These are phyloP conservation scores for Phaeosphaeria sp. DNA, from an alignment of 2,329 filamentous ascomycete genomes.

Conservation along the genomic window DNA sequence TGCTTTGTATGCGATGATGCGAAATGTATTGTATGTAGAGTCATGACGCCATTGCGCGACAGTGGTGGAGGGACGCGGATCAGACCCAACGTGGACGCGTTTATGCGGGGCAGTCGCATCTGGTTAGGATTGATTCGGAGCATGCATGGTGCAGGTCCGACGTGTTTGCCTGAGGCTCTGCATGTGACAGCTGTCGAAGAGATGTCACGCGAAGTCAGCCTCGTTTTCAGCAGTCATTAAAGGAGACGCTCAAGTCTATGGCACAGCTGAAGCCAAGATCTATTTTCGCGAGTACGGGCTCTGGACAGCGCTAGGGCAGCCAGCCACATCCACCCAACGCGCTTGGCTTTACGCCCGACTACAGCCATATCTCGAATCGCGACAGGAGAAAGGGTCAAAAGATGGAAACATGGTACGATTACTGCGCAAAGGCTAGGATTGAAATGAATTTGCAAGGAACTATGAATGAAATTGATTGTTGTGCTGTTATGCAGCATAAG, in stretches of 20 bases:
- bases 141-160: background rate
- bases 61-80: background rate
- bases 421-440: background rate
- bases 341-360: constrained; percentile 5
- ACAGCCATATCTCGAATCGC: background rate
- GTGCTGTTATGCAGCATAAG: background rate
- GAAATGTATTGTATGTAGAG: constrained; percentile 13
- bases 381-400: background rate
- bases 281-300: constrained; percentile 8
- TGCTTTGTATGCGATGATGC: constrained; percentile 5
- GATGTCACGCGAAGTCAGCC: background rate
- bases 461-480: background rate
- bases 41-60: constrained; percentile 35
- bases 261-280: constrained; percentile 13
- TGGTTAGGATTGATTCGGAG: background rate
- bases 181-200: background rate
- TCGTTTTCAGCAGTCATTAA: background rate
- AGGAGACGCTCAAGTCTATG: background rate
- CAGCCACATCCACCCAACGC: constrained; percentile 6
- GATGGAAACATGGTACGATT: background rate
- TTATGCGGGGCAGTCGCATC: background rate
- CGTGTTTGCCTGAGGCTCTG: background rate
- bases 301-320: constrained; percentile 1
- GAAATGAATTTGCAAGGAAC: background rate
- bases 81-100: background rate